Conservation (phyloP, 2,329 filamentous ascomycete genomes). For the Scleromitrula shiraiana region DNA sequence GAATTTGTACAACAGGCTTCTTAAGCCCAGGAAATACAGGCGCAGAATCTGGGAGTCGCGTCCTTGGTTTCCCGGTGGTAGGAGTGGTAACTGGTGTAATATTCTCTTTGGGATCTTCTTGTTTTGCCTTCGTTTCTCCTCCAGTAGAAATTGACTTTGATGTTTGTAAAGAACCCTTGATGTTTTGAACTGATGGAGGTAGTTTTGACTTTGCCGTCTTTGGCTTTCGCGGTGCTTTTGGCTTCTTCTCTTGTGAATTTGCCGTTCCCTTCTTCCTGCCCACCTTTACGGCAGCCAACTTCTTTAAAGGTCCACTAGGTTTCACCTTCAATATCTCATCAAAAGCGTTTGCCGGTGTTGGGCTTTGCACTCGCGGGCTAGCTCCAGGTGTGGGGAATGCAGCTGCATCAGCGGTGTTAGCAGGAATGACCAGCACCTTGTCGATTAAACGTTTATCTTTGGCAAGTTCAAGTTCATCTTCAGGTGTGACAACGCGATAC, state of each 20-base stretch:
- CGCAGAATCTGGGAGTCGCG: neutral
- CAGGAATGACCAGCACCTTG: conserved; percentile 36
- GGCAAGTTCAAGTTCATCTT: conserved; percentile 36
- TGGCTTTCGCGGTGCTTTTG: neutral
- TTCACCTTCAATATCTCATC: conserved; percentile 1
- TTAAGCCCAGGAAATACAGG: conserved; percentile 15
- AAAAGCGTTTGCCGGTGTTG: conserved; percentile 17
- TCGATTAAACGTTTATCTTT: conserved; percentile 33
- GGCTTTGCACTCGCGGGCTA: conserved; percentile 43
- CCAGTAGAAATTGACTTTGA: conserved; percentile 6
- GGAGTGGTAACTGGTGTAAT: conserved; percentile 14
- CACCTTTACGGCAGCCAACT: neutral
- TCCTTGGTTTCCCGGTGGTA: conserved; percentile 6
- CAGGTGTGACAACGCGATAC: conserved; percentile 37
- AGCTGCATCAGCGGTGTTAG: conserved; percentile 32
- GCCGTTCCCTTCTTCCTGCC: conserved; percentile 2
- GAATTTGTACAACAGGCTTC: neutral
- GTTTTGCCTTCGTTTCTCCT: neutral
- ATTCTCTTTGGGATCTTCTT: conserved; percentile 25
- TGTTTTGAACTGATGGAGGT: conserved; percentile 34
- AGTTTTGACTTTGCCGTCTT: conserved; percentile 28
- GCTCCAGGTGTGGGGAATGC: conserved; percentile 49
- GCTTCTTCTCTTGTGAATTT: conserved; percentile 3
- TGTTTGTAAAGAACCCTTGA: conserved; percentile 4
- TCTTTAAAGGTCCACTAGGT: neutral